Evolutionary conservation across 805 yeast species (phyloP), one percentile per base, ranked within the genome.

Genomic region (Kuraishia borneana): DNA sequence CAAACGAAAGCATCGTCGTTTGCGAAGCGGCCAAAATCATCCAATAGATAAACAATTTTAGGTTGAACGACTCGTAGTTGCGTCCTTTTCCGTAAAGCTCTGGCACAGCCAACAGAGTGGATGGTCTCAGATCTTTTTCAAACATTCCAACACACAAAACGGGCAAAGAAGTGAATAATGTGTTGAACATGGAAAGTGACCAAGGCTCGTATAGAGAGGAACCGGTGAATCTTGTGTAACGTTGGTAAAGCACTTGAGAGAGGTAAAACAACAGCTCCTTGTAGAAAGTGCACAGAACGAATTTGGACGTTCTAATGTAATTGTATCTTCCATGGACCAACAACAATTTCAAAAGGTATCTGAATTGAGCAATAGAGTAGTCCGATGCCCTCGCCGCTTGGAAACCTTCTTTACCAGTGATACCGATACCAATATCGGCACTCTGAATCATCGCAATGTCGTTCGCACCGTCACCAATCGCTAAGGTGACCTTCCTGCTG

Each of bases 371-470:
- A 51, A 92, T 82, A 1, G 97, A 79, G 50, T 84, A 92, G 56
- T 92, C 99, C 0, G 96, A 78, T 0, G 95, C 70, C 46, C 98
- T 66, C 0, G 98, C 95, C 0, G 98, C 98, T 50, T 92, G 98
- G 29, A 92, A 61, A 2, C 98, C 98, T 58, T 92, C 98, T 45
- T 81, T 83, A 25, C 98, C 99, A 1, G 97, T 88, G 35, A 92
- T 92, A 20, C 98, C 98, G 41, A 92, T 73, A 20, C 99, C 99
- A 36, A 92, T 85, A 56, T 92, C 97, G 0, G 99, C 99, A 49
- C 94, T 81, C 60, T 92, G 96, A 41, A 92, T 92, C 99, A 92
- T 92, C 1, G 99, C 97, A 51, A 92, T 88, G 56, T 92, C 99
- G 52, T 92, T 92, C 2, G 99, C 99, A 42, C 99, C 99, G 59